Conservation (phyloP, 2,329 filamentous ascomycete genomes). For the Curvularia lunata region DNA sequence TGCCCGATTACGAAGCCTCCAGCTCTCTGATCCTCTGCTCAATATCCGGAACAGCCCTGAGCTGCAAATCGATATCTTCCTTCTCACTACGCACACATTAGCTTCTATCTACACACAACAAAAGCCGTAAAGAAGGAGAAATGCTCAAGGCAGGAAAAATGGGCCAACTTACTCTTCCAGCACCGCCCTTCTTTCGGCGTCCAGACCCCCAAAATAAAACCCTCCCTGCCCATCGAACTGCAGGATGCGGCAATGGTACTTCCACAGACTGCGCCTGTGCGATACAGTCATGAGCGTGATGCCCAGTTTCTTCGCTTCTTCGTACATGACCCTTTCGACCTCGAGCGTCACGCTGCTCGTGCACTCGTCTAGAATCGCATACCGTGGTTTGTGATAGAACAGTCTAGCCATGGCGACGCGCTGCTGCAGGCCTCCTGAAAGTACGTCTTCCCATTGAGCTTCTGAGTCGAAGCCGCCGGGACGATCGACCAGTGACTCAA, state of each 20-base stretch:
- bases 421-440: conserved; percentile 92
- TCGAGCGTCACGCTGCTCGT: conserved; percentile 95
- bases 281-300: conserved; percentile 98
- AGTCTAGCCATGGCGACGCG: conserved; percentile 94
- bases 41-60: conserved; percentile 86
- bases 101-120: conserved; percentile 7
- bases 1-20: conserved; percentile 45
- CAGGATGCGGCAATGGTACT: conserved; percentile 91
- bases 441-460: conserved; percentile 93
- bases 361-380: conserved; percentile 96
- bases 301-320: conserved; percentile 86
- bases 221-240: conserved; percentile 96
- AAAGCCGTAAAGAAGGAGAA: neutral
- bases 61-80: conserved; percentile 85
- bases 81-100: conserved; percentile 67
- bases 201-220: conserved; percentile 86
- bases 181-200: conserved; percentile 82
- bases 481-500: conserved; percentile 80
- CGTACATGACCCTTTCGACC: conserved; percentile 95
- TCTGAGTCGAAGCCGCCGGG: conserved; percentile 90
- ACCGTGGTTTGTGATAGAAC: conserved; percentile 91
- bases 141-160: neutral
- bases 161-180: conserved; percentile 74
- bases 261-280: conserved; percentile 90
- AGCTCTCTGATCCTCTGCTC: conserved; percentile 85